Base-by-base conservation (phyloP, 352 stramenopile genomes). In the Pythium vanterpoolii region DNA sequence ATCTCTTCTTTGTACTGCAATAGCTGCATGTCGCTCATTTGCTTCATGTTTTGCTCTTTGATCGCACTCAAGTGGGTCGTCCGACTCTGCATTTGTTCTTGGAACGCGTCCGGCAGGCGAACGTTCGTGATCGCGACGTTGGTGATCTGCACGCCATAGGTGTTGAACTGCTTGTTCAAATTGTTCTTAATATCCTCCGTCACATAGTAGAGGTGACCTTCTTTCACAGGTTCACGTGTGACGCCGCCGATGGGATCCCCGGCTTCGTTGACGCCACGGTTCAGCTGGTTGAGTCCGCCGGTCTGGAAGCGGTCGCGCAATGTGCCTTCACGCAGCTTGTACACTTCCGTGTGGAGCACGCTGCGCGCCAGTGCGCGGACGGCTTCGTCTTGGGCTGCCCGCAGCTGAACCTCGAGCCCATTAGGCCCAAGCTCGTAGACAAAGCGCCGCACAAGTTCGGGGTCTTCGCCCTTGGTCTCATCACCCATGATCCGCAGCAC, bases 401-500 rank as follows among this genome's bases (percentile, higher is more conserved):
- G 76, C 1, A 97, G 73, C 65, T 96, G 89, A 28, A 89, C 75
- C 50, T 96, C 85, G 16, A 97, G 77, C 4, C 87, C 86, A 48
- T 87, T 83, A 0, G 87, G 76, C 1, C 84, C 89, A 13, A 96
- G 70, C 61, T 96, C 85, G 68, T 96, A 95, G 9, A 96, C 86
- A 54, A 97, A 97, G 18, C 79, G 86, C 7, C 83, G 85, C n/a
- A 97, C 89, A 30, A 96, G 74, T 18, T 72, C 63, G 0, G 87
- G 86, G 60, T 97, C 80, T 68, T 97, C 89, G 18, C 81, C 84
- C 36, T 87, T 87, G 21, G 62, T 62, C 45, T 75, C 71, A 55
- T 96, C 86, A 28, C 86, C 86, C 84, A 95, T 96, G 71, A 97
- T 95, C 14, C 87, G 82, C 3, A 97, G 69, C 21, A 96, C 80